Conservation (phyloP, 345 rosid genomes). For the Cardamine resedifolia region DNA sequence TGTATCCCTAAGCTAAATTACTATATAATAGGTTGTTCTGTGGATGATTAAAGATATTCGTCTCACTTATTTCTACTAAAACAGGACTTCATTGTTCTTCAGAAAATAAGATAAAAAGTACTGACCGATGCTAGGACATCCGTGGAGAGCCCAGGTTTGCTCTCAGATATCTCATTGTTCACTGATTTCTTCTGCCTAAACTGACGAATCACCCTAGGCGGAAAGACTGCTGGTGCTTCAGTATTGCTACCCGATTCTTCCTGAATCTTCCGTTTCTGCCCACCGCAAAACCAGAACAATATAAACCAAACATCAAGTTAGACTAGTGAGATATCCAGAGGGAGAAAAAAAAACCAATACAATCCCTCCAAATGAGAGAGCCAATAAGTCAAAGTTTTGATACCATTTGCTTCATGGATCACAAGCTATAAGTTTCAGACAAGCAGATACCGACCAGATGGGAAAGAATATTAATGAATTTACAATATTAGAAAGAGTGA, state of each 20-base stretch:
- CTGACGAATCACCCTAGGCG: slow-evolving; percentile 54
- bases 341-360: too few relatives aligned
- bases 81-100: not conserved
- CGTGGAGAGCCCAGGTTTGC: slow-evolving; percentile 61
- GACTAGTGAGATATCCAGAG: not conserved
- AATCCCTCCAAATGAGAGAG: too few relatives aligned
- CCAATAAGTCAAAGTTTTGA: too few relatives aligned
- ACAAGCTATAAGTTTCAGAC: not conserved
- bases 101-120: not conserved
- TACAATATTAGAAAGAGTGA: not conserved
- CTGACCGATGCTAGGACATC: slow-evolving; percentile 74
- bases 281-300: slow-evolving; percentile 24
- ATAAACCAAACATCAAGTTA: slow-evolving; percentile 1
- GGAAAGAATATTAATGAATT: not conserved
- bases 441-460: not conserved
- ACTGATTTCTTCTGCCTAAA: slow-evolving; percentile 75
- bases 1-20: not conserved
- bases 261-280: slow-evolving; percentile 69
- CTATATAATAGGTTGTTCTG: not conserved
- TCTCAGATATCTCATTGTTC: slow-evolving; percentile 42
- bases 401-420: not conserved
- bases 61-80: not conserved
- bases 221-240: slow-evolving; percentile 38
- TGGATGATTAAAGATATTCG: not conserved
- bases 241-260: slow-evolving; percentile 42